Conservation (phyloP, 192 early-diverging fungal genomes). For the Funneliformis geosporum region DNA sequence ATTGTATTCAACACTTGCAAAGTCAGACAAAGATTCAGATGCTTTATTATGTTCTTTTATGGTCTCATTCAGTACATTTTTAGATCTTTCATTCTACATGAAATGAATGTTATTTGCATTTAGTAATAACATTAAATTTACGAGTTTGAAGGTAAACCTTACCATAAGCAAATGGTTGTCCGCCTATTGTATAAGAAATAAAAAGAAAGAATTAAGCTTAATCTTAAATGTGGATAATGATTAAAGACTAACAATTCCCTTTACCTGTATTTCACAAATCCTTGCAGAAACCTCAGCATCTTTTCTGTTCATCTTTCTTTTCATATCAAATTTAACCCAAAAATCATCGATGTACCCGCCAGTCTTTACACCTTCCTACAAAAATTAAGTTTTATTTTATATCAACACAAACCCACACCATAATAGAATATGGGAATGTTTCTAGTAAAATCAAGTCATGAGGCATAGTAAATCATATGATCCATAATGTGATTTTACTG, state of each 20-base stretch:
- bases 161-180: background rate
- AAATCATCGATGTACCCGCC: slow-evolving; percentile 26
- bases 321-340: slow-evolving; percentile 13
- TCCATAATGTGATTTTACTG: too few species aligned
- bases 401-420: background rate
- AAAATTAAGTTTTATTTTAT: slow-evolving; percentile 19
- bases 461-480: too few species aligned
- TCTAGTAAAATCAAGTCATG: too few species aligned
- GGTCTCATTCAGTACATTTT: too few species aligned
- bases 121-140: slow-evolving; percentile 9
- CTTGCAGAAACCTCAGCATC: slow-evolving; percentile 22
- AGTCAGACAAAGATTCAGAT: too few species aligned
- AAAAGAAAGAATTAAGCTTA: background rate
- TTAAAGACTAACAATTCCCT: slow-evolving; percentile 6
- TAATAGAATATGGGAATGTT: too few species aligned
- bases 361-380: slow-evolving; percentile 30
- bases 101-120: slow-evolving; percentile 8
- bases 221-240: slow-evolving; percentile 1
- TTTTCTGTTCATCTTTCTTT: slow-evolving; percentile 12
- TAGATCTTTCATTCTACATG: background rate
- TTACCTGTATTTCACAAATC: slow-evolving; percentile 23
- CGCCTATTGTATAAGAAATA: background rate
- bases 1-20: too few species aligned
- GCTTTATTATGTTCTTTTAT: too few species aligned
- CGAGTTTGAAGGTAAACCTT: background rate